These are phyloP conservation scores for Davidsoniella neocaledoniae DNA, from an alignment of 2,329 filamentous ascomycete genomes.

Conservation along the genomic window DNA sequence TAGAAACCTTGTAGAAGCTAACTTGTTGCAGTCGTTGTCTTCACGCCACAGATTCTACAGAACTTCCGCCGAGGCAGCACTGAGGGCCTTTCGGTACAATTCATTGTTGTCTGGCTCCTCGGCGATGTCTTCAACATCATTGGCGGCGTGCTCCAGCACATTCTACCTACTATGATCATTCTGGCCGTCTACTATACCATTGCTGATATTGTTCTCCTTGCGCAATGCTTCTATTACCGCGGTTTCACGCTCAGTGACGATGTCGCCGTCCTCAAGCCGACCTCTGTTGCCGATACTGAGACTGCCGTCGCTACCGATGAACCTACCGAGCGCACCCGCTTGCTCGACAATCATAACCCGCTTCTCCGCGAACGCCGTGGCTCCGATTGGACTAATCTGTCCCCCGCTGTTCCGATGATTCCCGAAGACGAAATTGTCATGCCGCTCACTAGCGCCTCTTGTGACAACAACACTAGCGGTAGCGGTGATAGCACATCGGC, in stretches of 20 bases:
- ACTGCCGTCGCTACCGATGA: slow-evolving; percentile 21
- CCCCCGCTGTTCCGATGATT: slow-evolving; percentile 67
- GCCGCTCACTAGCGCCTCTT: slow-evolving; percentile 20
- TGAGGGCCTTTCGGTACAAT: slow-evolving; percentile 77
- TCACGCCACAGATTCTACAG: slow-evolving; percentile 90
- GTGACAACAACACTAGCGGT: background rate
- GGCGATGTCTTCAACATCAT: slow-evolving; percentile 96
- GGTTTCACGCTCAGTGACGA: slow-evolving; percentile 56
- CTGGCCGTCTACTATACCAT: slow-evolving; percentile 89
- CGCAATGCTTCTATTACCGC: slow-evolving; percentile 90
- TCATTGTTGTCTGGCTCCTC: slow-evolving; percentile 80
- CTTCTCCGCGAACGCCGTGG: slow-evolving; percentile 28
- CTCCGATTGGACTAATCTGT: slow-evolving; percentile 47
- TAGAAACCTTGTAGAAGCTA: background rate
- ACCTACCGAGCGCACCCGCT: slow-evolving; percentile 34
- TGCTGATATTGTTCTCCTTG: slow-evolving; percentile 73
- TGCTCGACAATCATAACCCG: slow-evolving; percentile 23
- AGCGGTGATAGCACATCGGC: background rate
- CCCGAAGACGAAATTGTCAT: slow-evolving; percentile 24
- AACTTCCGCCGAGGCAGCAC: slow-evolving; percentile 77
- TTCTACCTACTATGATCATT: slow-evolving; percentile 88
- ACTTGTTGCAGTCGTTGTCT: slow-evolving; percentile 55
- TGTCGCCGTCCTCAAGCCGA: slow-evolving; percentile 28
- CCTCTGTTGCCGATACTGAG: no score
- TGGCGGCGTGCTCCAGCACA: slow-evolving; percentile 78